Evolutionary conservation across 257 asterid genomes (phyloP), one percentile per base, ranked within the genome.

Genomic region (Gentiana straminea): DNA sequence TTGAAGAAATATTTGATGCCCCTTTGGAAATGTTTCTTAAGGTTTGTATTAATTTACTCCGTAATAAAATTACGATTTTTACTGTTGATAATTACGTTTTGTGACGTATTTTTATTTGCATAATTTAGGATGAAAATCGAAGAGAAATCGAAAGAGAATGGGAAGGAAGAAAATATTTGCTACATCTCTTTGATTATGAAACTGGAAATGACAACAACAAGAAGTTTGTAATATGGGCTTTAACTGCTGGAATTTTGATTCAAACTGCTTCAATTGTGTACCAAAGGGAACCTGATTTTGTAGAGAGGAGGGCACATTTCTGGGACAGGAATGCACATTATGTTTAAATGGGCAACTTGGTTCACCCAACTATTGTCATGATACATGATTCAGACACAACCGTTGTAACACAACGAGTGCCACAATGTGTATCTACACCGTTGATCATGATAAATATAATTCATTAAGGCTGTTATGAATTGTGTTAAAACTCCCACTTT

Each of bases 1-100:
- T 89, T 64, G 95, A 80, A 63, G 73, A 81, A 3, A 59, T 86
- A 46, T 89, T 86, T 35, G 84, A 86, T 70, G 90, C 90, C 58
- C 95, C 95, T 10, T 57, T 89, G 58, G 84, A 82, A 60, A 86
- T 84, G 90, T 86, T 89, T 78, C 91, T 85, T 58, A 78, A 81
- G 93, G 95, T 83, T 35, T 7, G 33, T 44, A 24, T 24, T 24
- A 24, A 24, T 24, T 24, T 24, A 24, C 1, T 24, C 24, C 24
- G 0, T 24, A 24, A 24, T 24, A 24, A 24, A 24, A 24, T 24
- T 24, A 24, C 24, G 24, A 24, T 24, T 24, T 24, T 24, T 24
- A 24, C 24, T 24, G 24, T 24, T 24, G 24, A 24, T 24, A 24
- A 24, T 24, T 24, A 24, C 24, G 24, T 24, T 24, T 24, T 24